These are phyloP conservation scores for Aspergillus alliaceus DNA, from an alignment of 2,329 filamentous ascomycete genomes.

Conservation along the genomic window DNA sequence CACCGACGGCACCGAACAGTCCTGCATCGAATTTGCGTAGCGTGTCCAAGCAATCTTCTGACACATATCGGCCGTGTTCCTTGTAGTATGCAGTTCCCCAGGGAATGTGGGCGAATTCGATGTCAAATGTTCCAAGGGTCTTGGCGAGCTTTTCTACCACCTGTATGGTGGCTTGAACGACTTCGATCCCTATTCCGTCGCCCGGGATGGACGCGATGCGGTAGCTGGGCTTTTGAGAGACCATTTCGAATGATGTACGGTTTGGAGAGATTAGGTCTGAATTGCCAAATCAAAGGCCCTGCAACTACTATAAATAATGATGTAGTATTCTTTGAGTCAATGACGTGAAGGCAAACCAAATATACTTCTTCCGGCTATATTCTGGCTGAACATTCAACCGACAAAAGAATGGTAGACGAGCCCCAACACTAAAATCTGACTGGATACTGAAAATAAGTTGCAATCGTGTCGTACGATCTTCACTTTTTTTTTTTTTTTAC, in stretches of 20 bases:
- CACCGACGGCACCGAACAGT: conserved; percentile 62
- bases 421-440: no score
- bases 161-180: conserved; percentile 57
- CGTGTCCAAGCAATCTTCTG: conserved; percentile 51
- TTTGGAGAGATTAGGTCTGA: not conserved
- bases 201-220: conserved; percentile 60
- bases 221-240: conserved; percentile 31
- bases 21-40: conserved; percentile 55
- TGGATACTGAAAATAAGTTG: no score
- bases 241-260: not conserved
- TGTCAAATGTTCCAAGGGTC: conserved; percentile 45
- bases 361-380: not conserved
- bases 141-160: conserved; percentile 49
- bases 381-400: conserved; percentile 10
- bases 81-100: conserved; percentile 45
- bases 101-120: conserved; percentile 52
- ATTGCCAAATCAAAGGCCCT: not conserved
- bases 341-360: not conserved
- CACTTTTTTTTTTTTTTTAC: no score
- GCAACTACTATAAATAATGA: not conserved
- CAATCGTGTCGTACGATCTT: not conserved
- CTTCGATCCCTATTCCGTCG: conserved; percentile 64
- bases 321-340: not conserved
- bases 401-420: no score
- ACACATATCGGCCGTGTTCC: conserved; percentile 55